Percentiles rank a stretch among this genome's conserved stretches.
Evolutionary conservation across 176 grass and related monocot species (phyloP).

Genomic region (Paspalum vaginatum): DNA sequence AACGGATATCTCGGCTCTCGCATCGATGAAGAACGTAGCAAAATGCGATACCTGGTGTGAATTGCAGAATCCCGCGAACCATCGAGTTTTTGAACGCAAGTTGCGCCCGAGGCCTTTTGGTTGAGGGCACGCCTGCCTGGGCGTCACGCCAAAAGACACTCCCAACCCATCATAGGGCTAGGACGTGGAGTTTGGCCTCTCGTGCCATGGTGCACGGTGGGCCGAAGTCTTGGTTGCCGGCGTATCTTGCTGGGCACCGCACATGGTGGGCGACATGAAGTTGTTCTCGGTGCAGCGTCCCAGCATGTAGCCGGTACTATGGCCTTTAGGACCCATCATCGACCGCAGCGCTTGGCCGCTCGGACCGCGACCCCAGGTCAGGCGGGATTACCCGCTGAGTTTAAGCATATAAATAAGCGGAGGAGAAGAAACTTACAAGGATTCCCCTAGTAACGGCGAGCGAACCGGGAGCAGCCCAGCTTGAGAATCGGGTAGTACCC

Average conservation of each 20-base stretch:
- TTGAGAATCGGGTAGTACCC: not conserved
- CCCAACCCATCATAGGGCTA: not conserved
- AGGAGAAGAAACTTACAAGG: constrained; percentile 42
- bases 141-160: constrained; percentile 16
- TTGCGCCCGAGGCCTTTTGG: constrained; percentile 54
- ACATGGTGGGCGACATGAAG: too few species aligned
- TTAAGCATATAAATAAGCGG: not conserved
- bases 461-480: constrained; percentile 35
- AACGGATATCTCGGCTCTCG: constrained; percentile 69
- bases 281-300: too few species aligned
- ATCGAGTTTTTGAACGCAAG: constrained; percentile 94
- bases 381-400: too few species aligned
- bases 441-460: constrained; percentile 50
- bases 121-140: constrained; percentile 29
- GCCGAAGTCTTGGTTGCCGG: too few species aligned
- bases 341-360: too few species aligned
- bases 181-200: too few species aligned
- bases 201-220: too few species aligned
- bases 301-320: too few species aligned
- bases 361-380: not conserved
- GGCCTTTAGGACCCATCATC: too few species aligned
- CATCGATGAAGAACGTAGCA: constrained; percentile 87
- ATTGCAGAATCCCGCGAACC: constrained; percentile 80
- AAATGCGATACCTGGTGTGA: constrained; percentile 93
- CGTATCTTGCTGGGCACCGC: too few species aligned